Base-by-base conservation (phyloP, 495 filamentous ascomycete species). In the Podospora pseudocomata region DNA sequence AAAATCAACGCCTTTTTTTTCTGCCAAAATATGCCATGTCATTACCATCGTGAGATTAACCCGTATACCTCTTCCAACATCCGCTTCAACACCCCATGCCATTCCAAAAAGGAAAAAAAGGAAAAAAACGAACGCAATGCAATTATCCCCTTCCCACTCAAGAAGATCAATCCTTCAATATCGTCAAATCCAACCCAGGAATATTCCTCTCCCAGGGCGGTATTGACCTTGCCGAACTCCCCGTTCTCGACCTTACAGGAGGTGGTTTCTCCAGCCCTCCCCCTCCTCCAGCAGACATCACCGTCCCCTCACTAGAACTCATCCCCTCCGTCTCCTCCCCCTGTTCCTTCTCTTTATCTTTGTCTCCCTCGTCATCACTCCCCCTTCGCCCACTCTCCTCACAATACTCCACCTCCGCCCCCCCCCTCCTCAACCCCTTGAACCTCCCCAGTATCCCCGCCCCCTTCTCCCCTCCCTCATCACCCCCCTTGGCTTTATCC, bases 121-220 rank as follows among this genome's bases (percentile, higher is more conserved):
- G 0, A 19, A 19, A 58, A 13, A 7, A 19, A 9, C 3, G n/a
- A 58, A 7, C 55, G n/a, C 55, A 18, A 58, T 19, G 55, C 18
- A 58, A 18, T 7, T 58, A 19, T 19, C 5, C 13, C 18, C 18
- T 5, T 20, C 55, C n/a, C 5, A 18, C 6, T 58, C 18, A 23
- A 58, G 18, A 18, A 18, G 3, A 58, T 58, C 23, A 70, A 34
- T 60, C 64, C 55, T 60, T 15, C 26, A 70, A 65, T 15, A 70
- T 70, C 23, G 23, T 70, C n/a, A 53, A 64, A 67, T 70, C 68
- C 65, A 70, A 20, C 19, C 34, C 32, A 20, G 30, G 61, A 20
- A 49, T 34, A 32, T 70, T 27, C 18, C n/a, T 66, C 28, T 70
- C 68, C 68, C 68, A 70, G 4, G 68, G 68, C 49, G 68, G 19